A percentile compares a stretch with the other conserved stretches of the same genome.
phyloP scores from a whole-genome alignment of 2,329 filamentous ascomycete genomes.

The Trichophaea hybrida region DNA sequence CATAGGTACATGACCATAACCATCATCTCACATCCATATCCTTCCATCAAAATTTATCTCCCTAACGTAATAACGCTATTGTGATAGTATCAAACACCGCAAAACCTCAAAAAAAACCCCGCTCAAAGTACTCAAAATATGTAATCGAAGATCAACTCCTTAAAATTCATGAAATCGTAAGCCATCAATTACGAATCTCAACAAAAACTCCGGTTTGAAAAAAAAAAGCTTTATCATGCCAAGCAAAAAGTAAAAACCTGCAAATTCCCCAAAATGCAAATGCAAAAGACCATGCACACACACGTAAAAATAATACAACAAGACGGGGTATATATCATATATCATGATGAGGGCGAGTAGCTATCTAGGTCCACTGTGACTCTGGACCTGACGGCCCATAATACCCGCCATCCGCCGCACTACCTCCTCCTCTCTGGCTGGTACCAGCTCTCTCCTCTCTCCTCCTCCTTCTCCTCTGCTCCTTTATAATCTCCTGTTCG shows the following conservation, averaged over 20 bases:
- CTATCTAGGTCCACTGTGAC: not conserved
- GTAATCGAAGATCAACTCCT: too few species aligned
- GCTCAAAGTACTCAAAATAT: too few species aligned
- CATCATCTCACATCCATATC: too few species aligned
- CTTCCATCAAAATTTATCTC: too few species aligned
- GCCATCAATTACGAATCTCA: not conserved
- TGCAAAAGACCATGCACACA: not conserved
- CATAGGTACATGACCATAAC: too few species aligned
- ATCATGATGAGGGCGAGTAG: not conserved
- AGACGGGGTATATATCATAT: not conserved
- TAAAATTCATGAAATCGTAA: too few species aligned
- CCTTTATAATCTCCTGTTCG: conserved; percentile 20
- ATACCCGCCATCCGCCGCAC: not conserved
- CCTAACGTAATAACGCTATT: too few species aligned
- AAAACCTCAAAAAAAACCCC: too few species aligned
- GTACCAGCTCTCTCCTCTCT: conserved; percentile 16
- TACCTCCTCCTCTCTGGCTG: too few species aligned
- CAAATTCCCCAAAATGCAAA: not conserved
- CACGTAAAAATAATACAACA: too few species aligned
- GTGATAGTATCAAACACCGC: too few species aligned
- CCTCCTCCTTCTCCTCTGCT: conserved; percentile 20
- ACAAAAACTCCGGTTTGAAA: not conserved
- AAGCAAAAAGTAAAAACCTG: not conserved
- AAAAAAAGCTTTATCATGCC: not conserved
- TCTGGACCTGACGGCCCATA: not conserved